phyloP scores from a whole-genome alignment of 1,139 yeast species.

The Candida freyschussii region DNA sequence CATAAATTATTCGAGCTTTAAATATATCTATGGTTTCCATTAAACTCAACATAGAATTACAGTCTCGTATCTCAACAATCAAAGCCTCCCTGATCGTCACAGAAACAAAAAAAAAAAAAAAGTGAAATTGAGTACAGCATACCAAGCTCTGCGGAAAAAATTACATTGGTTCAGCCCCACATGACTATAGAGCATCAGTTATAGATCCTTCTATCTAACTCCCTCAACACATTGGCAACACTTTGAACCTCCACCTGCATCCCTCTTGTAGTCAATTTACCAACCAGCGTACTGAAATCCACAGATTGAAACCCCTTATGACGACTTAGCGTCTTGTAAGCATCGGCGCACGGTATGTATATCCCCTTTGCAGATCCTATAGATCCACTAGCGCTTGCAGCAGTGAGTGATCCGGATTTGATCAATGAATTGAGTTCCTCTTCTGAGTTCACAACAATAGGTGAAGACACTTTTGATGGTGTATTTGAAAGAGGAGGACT shows the following conservation, averaged over 20 bases:
- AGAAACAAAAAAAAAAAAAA: not conserved
- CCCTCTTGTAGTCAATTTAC: conserved; percentile 72
- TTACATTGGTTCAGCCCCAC: not conserved
- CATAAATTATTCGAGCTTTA: not conserved
- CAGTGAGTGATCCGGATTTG: conserved; percentile 4
- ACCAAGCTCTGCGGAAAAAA: not conserved
- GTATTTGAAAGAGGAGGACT: conserved; percentile 24
- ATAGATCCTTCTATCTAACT: conserved; percentile 66
- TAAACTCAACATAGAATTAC: not conserved
- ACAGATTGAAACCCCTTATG: conserved; percentile 71
- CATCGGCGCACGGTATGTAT: conserved; percentile 83
- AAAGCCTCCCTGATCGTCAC: not conserved
- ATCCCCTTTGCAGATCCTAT: conserved; percentile 35
- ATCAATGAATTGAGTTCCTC: conserved; percentile 22
- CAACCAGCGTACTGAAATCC: conserved; percentile 70
- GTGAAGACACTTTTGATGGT: conserved; percentile 25
- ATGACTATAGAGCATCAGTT: conserved; percentile 26
- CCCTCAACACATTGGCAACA: conserved; percentile 77
- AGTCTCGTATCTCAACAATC: not conserved
- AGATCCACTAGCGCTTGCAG: conserved; percentile 25
- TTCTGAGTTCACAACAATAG: conserved; percentile 16
- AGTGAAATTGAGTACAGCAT: not conserved
- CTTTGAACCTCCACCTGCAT: conserved; percentile 87
- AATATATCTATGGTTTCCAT: not conserved
- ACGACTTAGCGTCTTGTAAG: conserved; percentile 76